Evolutionary conservation across 1,284 basidiomycete species (phyloP), one percentile per base, ranked within the genome.

Genomic region (Sphagnurus paluster): DNA sequence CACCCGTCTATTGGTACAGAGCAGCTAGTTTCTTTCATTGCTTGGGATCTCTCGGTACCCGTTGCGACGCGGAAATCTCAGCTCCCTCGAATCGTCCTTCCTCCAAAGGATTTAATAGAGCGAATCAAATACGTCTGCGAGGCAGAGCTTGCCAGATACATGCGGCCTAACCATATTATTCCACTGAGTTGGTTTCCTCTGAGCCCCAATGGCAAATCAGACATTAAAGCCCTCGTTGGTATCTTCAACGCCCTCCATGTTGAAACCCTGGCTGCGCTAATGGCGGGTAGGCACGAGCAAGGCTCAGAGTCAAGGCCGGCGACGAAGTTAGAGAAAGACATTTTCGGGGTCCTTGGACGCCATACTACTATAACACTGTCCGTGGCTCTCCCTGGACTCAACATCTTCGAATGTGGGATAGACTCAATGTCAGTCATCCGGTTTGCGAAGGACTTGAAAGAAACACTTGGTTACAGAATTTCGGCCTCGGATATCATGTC

Each of bases 81-180:
- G 19, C 60, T 51, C 21, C 74, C 74, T 3, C 48, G 46, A 3
- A 42, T 70, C 13, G 40, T 61, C 17, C 1, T 48, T n/a, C 64
- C 71, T 4, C 63, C 66, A 5, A 40, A 50, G 7, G 63, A 61
- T 0, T 54, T 76, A 13, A 52, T 74, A 39, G 59, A 56, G 19
- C 47, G 53, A 21, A 66, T 78, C 40, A 66, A 61, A 38, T 49
- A 42, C 11, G 64, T 66, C 16, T 74, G 70, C 53, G 67, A 74
- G 33, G 48, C 53, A 17, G 71, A 74, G 53, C 62, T 78, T 1
- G 70, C 77, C 6, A 72, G 67, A 44, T 78, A 78, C 49, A 78
- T 79, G 76, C 68, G 76, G 7, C 76, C 76, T 10, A 70, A 71
- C 44, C 74, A 76, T 53, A 67, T 78, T 46, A 64, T 79, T 29